phyloP scores from a whole-genome alignment of 2,329 filamentous ascomycete species.

The Stromatinia cepivora region DNA sequence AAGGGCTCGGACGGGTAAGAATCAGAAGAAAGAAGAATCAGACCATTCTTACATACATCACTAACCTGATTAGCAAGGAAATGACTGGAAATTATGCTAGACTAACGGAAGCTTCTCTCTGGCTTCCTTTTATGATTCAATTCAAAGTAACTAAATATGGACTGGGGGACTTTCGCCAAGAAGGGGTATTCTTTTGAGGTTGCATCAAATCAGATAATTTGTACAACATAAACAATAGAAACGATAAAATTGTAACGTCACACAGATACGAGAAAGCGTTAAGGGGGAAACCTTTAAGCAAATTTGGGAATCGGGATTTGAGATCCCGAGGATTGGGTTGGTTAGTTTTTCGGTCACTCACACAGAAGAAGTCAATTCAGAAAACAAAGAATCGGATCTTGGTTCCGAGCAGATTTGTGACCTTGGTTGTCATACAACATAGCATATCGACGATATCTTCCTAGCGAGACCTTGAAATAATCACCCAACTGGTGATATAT shows the following conservation, averaged over 20 bases:
- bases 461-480: neutral
- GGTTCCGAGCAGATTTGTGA: neutral
- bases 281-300: neutral
- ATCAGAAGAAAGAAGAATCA: constrained; percentile 6
- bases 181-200: constrained; percentile 5
- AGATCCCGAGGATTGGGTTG: neutral
- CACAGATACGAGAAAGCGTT: neutral
- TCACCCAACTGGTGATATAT: neutral
- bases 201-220: neutral
- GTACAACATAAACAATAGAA: neutral
- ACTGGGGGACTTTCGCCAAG: neutral
- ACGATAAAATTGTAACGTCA: neutral
- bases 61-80: neutral
- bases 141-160: neutral
- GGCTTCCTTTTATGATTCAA: constrained; percentile 4
- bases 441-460: neutral
- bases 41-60: neutral
- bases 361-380: neutral
- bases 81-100: neutral
- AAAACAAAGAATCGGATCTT: constrained; percentile 5
- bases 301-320: neutral
- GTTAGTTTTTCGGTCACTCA: neutral
- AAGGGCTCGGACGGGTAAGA: neutral
- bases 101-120: neutral
- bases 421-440: neutral